Conservation (phyloP, 176 grass and related monocot genomes). For the Carex cristatella region DNA sequence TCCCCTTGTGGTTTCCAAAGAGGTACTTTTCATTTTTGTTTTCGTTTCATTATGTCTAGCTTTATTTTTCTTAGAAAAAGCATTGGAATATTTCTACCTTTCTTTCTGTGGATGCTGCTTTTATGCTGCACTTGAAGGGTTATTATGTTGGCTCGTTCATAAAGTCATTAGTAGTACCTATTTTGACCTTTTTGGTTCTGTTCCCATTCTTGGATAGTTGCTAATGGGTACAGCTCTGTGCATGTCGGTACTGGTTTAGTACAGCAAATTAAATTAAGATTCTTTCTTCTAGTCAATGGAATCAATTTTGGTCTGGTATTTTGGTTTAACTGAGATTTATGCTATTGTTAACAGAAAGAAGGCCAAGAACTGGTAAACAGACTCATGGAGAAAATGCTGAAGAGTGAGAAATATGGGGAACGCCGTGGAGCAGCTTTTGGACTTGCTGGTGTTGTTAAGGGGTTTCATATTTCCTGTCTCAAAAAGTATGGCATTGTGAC, state of each 20-base stretch:
- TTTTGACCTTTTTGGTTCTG: neutral
- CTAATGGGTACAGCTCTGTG: neutral
- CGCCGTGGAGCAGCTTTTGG: conserved; percentile 94
- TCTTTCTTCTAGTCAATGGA: neutral
- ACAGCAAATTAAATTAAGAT: neutral
- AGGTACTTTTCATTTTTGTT: conserved; percentile 32
- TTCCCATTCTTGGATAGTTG: neutral
- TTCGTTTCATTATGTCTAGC: neutral
- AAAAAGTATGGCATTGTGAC: conserved; percentile 86
- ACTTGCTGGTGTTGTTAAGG: conserved; percentile 94
- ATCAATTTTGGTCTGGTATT: neutral
- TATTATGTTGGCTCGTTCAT: neutral
- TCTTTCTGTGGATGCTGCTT: neutral
- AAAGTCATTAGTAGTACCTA: neutral
- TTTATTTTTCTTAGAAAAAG: neutral
- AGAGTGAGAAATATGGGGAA: conserved; percentile 90
- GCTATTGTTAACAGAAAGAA: conserved; percentile 56
- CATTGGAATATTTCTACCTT: neutral
- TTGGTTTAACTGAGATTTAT: conserved; percentile 10
- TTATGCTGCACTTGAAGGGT: neutral
- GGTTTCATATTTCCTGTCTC: conserved; percentile 81
- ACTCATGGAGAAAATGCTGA: conserved; percentile 81
- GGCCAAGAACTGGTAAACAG: conserved; percentile 70
- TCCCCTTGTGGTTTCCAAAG: conserved; percentile 86
- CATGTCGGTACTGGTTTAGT: neutral